phyloP scores from a whole-genome alignment of 768 basidiomycete species.

The Kwoniella botswanensis region DNA sequence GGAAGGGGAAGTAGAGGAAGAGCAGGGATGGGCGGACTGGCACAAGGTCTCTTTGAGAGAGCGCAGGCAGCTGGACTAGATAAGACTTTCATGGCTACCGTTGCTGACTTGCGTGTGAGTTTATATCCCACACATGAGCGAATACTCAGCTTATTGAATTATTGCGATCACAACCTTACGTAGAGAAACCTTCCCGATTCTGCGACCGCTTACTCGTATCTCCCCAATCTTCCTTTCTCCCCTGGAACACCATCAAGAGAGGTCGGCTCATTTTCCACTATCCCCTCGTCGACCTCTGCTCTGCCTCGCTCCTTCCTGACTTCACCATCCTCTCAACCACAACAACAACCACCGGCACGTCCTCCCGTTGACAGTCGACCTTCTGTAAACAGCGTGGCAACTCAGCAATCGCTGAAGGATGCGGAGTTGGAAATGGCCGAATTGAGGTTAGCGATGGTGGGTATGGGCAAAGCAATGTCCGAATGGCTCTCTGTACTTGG shows the following conservation, averaged over 20 bases:
- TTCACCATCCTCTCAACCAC: slow-evolving; percentile 4
- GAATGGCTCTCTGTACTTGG: slow-evolving; percentile 42
- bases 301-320: slow-evolving; percentile 29
- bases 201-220: slow-evolving; percentile 62
- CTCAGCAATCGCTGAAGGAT: slow-evolving; percentile 38
- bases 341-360: background rate
- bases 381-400: slow-evolving; percentile 21
- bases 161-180: background rate
- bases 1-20: slow-evolving; percentile 40
- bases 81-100: slow-evolving; percentile 55
- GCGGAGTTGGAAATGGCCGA: slow-evolving; percentile 56
- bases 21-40: slow-evolving; percentile 49
- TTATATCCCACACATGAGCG: too few species aligned
- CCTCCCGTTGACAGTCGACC: slow-evolving; percentile 22
- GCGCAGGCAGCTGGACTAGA: slow-evolving; percentile 62
- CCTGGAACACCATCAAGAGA: slow-evolving; percentile 36
- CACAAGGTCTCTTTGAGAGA: slow-evolving; percentile 54
- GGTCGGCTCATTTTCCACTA: slow-evolving; percentile 36
- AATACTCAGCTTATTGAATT: too few species aligned
- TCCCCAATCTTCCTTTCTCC: slow-evolving; percentile 49
- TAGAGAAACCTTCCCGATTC: slow-evolving; percentile 87
- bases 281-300: slow-evolving; percentile 33
- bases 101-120: slow-evolving; percentile 55
- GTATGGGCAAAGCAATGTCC: slow-evolving; percentile 56
- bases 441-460: slow-evolving; percentile 53